phyloP scores from a whole-genome alignment of 2,329 filamentous ascomycete genomes.

The Teratosphaeria viscida region DNA sequence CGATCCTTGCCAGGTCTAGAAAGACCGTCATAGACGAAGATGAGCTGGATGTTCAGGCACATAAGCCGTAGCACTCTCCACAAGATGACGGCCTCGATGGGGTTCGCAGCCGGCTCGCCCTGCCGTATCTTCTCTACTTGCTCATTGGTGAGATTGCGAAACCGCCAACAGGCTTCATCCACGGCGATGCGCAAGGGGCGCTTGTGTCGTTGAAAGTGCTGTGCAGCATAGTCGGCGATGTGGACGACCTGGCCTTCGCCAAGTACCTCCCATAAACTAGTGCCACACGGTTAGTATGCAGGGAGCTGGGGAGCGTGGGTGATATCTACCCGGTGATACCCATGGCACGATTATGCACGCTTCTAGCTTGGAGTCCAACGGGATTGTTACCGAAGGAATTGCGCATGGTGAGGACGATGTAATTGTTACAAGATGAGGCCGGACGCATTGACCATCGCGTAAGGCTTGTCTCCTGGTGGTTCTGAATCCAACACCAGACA shows the following conservation, averaged over 20 bases:
- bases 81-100: conserved; percentile 33
- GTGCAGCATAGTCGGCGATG: conserved; percentile 29
- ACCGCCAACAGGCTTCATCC: conserved; percentile 36
- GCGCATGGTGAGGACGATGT: neutral
- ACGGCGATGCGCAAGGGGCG: conserved; percentile 32
- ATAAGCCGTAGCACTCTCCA: conserved; percentile 36
- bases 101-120: conserved; percentile 28
- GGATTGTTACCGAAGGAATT: neutral
- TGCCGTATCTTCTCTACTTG: conserved; percentile 27
- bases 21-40: conserved; percentile 47
- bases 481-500: neutral
- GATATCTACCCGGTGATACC: conserved; percentile 1
- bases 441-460: neutral
- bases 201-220: conserved; percentile 25
- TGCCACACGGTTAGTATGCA: neutral
- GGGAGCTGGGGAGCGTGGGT: neutral
- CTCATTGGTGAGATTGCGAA: conserved; percentile 30
- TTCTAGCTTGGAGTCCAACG: neutral
- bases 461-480: neutral
- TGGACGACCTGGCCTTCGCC: conserved; percentile 26
- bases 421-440: neutral
- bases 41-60: conserved; percentile 39
- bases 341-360: neutral
- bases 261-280: conserved; percentile 29
- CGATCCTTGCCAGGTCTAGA: conserved; percentile 31